Base-by-base conservation (phyloP, 169 alveolate genomes). In the Cryptosporidium parvum region DNA sequence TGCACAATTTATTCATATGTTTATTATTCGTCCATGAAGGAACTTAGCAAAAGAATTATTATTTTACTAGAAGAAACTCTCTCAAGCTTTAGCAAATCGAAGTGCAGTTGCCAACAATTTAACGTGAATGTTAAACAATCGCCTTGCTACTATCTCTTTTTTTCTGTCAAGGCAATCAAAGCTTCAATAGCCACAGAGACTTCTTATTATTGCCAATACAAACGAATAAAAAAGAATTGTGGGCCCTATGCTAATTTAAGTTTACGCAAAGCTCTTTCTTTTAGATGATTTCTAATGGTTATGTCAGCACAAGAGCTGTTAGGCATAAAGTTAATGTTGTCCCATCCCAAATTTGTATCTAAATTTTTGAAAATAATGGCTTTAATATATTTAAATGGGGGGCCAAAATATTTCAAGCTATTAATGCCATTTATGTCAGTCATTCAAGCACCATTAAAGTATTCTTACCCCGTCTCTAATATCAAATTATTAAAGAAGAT, bases 1-100 rank as follows among this genome's bases (percentile, higher is more conserved):
- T 65, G 51, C 53, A 65, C n/a, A 0, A 65, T 33, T 5, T 14
- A 31, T 35, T 31, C 72, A 16, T 65, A 37, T 35, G 48, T 37
- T 37, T 65, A 65, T 65, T 14, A 65, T 29, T 33, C 14, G 33
- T 31, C 72, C 12, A 65, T 65, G 72, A 65, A 65, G 18, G 33
- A 29, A 37, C 44, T 65, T 16, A 37, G 33, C 53, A 37, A 65
- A 33, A 33, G 6, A 33, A 65, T 65, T 65, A 2, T 35, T 14
- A 8, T 0, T 21, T 65, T 37, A 14, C 51, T 65, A 3, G 72
- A 33, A 31, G 51, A 31, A n/a, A 33, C 72, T 6, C 48, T 65
- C 12, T 26, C 18, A 8, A 31, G 4, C 4, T 65, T 65, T 31
- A 14, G 1, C 5, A 33, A 65, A 33, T 65, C 51, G 29, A 65